Conservation (phyloP, 805 yeast species). For the Spathaspora arborariae region DNA sequence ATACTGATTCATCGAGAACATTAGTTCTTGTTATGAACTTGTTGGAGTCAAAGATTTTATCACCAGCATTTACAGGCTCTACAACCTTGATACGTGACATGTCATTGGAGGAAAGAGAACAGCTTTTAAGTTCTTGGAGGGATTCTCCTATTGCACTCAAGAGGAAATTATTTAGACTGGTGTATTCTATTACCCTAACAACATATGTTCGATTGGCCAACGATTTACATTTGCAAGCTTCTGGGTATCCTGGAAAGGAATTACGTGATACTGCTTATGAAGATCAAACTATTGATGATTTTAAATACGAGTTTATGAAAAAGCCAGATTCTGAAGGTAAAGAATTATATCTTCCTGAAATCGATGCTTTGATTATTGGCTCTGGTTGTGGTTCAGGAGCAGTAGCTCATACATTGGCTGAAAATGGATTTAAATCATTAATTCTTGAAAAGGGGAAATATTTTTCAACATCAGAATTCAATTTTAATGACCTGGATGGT, state of each 20-base stretch:
- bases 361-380: constrained; percentile 47
- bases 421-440: constrained; percentile 40
- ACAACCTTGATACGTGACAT: constrained; percentile 33
- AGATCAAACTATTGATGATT: constrained; percentile 20
- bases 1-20: constrained; percentile 15
- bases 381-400: constrained; percentile 56
- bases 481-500: constrained; percentile 36
- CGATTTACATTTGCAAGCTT: constrained; percentile 31
- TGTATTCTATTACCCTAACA: constrained; percentile 21
- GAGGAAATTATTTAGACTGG: constrained; percentile 30
- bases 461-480: constrained; percentile 30
- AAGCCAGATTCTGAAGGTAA: constrained; percentile 24
- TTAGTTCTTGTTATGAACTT: constrained; percentile 22
- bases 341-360: constrained; percentile 32
- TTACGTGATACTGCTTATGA: constrained; percentile 25
- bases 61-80: constrained; percentile 33
- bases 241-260: constrained; percentile 36
- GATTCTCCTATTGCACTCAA: constrained; percentile 34
- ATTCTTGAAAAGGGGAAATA: constrained; percentile 52
- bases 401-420: constrained; percentile 42
- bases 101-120: constrained; percentile 28
- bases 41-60: constrained; percentile 27
- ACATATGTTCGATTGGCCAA: constrained; percentile 26
- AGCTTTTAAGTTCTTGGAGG: constrained; percentile 35
- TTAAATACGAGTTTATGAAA: constrained; percentile 25